phyloP scores from a whole-genome alignment of 768 basidiomycete species.

The Pleurotus sapidus region DNA sequence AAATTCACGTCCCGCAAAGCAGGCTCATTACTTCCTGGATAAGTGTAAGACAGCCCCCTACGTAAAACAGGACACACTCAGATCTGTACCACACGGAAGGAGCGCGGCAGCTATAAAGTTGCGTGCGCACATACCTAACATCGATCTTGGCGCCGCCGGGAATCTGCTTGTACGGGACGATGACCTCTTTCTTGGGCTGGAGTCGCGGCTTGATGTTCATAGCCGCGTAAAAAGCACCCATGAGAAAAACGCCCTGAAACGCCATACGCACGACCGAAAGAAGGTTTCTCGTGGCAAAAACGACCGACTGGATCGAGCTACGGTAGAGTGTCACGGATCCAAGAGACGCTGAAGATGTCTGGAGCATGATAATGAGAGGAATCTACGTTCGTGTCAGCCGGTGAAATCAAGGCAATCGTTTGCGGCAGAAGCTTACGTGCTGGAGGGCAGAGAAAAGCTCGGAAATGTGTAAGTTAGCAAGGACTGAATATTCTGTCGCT shows the following conservation, averaged over 20 bases:
- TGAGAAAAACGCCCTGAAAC: conserved; percentile 84
- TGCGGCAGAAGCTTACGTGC: conserved; percentile 49
- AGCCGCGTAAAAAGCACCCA: conserved; percentile 83
- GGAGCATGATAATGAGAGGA: conserved; percentile 69
- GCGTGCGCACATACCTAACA: conserved; percentile 48
- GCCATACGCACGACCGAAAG: conserved; percentile 65
- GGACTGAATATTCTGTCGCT: conserved; percentile 27
- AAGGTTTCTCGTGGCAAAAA: conserved; percentile 63
- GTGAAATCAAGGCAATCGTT: conserved; percentile 6
- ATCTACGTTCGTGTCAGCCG: conserved; percentile 39
- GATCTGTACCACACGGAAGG: conserved; percentile 5
- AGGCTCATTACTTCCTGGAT: conserved; percentile 70
- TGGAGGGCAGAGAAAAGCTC: conserved; percentile 65
- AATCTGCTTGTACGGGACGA: conserved; percentile 42
- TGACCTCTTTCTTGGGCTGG: conserved; percentile 55
- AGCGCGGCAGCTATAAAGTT: conserved; percentile 4
- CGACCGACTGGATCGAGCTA: conserved; percentile 68
- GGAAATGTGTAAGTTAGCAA: conserved; percentile 58
- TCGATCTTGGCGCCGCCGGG: conserved; percentile 67
- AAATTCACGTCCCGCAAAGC: conserved; percentile 71
- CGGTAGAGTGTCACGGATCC: conserved; percentile 84
- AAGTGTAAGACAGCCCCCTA: conserved; percentile 70
- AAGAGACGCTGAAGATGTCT: conserved; percentile 70
- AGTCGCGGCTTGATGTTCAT: conserved; percentile 67
- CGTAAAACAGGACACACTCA: conserved; percentile 19